Evolutionary conservation across 2,329 filamentous ascomycete genomes (phyloP).

Genomic region (Aspergillus ochraceus): DNA sequence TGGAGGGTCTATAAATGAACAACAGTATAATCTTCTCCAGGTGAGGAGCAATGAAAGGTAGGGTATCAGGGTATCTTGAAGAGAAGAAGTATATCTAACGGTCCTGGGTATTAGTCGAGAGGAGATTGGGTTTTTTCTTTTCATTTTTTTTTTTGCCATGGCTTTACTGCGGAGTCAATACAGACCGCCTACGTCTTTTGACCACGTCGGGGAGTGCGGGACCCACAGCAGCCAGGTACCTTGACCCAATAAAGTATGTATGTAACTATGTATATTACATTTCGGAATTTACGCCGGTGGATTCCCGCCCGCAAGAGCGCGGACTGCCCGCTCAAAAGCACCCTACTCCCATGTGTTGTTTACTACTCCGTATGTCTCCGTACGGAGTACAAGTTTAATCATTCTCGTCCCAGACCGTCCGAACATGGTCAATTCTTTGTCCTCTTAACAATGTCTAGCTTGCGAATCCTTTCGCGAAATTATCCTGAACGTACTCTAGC

Average conservation of each 20-base stretch:
- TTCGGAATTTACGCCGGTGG: no score
- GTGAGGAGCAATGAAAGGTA: not conserved
- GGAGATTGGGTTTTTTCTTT: not conserved
- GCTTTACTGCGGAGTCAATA: not conserved
- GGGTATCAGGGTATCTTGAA: not conserved
- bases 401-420: not conserved
- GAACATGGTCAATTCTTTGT: not conserved
- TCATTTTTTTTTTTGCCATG: not conserved
- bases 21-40: not conserved
- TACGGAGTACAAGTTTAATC: no score
- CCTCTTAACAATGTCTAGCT: slow-evolving; percentile 50
- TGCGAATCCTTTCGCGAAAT: slow-evolving; percentile 82
- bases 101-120: not conserved
- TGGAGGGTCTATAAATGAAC: not conserved
- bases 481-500: slow-evolving; percentile 85
- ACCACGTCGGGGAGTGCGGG: not conserved
- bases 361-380: no score
- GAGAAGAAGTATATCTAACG: not conserved
- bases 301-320: no score
- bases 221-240: not conserved
- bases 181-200: not conserved
- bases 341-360: no score
- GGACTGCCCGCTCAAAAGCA: no score
- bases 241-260: no score
- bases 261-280: not conserved